Evolutionary conservation across 208 protist species (phyloP).

Genomic region (Trypanosoma cruzi): DNA sequence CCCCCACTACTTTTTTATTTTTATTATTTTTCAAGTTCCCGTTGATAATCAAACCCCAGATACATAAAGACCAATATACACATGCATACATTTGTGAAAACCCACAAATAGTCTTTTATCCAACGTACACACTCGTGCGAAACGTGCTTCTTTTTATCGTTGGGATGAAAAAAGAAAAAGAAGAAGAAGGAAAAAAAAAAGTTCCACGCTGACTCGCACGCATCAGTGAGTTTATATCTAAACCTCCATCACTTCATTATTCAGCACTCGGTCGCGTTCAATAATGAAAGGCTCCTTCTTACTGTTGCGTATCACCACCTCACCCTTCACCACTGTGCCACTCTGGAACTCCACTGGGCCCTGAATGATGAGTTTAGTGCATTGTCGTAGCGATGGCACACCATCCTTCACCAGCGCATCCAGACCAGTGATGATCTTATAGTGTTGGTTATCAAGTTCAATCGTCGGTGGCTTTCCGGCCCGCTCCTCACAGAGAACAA

Average conservation of each 20-base stretch:
- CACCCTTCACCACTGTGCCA: conserved; percentile 58
- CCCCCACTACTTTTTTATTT: too few relatives aligned
- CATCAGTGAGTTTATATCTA: conserved; percentile 1
- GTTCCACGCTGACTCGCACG: not conserved
- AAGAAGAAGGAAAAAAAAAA: too few relatives aligned
- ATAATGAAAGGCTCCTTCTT: conserved; percentile 40
- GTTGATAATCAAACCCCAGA: too few relatives aligned
- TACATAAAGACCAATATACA: too few relatives aligned
- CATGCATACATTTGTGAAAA: too few relatives aligned
- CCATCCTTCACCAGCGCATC: conserved; percentile 48
- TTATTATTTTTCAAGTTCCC: too few relatives aligned
- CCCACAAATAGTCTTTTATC: too few relatives aligned
- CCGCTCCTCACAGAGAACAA: conserved; percentile 55
- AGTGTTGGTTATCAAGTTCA: conserved; percentile 68
- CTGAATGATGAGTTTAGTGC: conserved; percentile 54
- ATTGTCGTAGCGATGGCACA: conserved; percentile 75
- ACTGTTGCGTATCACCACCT: conserved; percentile 66
- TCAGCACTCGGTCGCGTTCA: conserved; percentile 44
- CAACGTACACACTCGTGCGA: too few relatives aligned
- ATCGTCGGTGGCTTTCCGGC: conserved; percentile 61
- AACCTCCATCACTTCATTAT: conserved; percentile 40
- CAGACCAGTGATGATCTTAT: conserved; percentile 80
- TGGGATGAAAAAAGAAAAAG: not conserved
- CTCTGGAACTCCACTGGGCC: conserved; percentile 62
- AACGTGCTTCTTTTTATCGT: too few relatives aligned